These are phyloP conservation scores for Penicillium glabrum DNA, from an alignment of 2,329 filamentous ascomycete species.

Conservation along the genomic window DNA sequence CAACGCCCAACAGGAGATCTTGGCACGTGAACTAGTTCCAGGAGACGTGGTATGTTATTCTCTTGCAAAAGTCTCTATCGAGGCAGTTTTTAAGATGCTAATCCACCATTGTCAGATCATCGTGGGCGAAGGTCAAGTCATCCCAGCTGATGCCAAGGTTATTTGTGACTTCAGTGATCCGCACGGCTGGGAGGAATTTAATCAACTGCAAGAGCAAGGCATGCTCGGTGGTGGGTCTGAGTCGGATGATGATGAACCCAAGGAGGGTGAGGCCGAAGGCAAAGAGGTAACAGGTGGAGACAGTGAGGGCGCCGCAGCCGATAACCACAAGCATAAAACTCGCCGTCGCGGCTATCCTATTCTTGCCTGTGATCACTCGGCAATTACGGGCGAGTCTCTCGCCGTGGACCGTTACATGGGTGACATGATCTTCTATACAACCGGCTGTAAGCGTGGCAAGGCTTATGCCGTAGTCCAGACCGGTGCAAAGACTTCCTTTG, in stretches of 20 bases:
- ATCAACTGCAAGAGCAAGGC: slow-evolving; percentile 63
- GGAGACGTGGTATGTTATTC: slow-evolving; percentile 66
- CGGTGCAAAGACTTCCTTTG: slow-evolving; percentile 70
- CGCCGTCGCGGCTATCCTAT: slow-evolving; percentile 60
- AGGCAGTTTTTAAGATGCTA: slow-evolving; percentile 9
- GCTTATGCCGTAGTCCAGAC: slow-evolving; percentile 68
- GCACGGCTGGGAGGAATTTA: slow-evolving; percentile 67
- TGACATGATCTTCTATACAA: slow-evolving; percentile 74
- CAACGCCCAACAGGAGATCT: slow-evolving; percentile 64
- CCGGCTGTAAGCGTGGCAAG: slow-evolving; percentile 78
- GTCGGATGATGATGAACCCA: slow-evolving; percentile 55
- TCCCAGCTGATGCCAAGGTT: slow-evolving; percentile 68
- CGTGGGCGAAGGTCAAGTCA: slow-evolving; percentile 69
- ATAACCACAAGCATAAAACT: not conserved
- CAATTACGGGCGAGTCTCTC: slow-evolving; percentile 77
- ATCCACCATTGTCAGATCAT: slow-evolving; percentile 51
- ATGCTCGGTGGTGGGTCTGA: slow-evolving; percentile 52
- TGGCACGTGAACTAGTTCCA: slow-evolving; percentile 70
- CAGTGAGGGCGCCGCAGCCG: not conserved
- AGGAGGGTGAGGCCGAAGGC: slow-evolving; percentile 29
- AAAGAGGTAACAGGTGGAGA: not conserved
- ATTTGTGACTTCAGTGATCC: slow-evolving; percentile 71
- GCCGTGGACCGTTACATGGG: slow-evolving; percentile 70
- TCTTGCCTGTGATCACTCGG: slow-evolving; percentile 73
- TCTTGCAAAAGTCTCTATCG: not conserved